Evolutionary conservation across 495 filamentous ascomycete species (phyloP).

Genomic region (Evernia prunastri): DNA sequence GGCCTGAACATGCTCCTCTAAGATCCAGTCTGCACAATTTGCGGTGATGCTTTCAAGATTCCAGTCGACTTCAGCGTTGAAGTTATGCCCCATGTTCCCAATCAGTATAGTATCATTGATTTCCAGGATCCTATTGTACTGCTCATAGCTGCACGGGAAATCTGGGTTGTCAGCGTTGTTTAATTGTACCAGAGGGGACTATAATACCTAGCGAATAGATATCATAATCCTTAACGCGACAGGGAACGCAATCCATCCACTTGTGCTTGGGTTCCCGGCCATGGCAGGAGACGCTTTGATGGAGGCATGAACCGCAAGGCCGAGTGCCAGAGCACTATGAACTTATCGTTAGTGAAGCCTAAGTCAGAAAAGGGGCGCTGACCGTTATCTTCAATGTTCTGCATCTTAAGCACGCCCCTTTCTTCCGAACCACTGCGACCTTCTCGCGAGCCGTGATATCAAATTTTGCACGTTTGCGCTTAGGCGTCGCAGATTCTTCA

Average conservation of each 20-base stretch:
- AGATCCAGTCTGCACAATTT: slow-evolving; percentile 5
- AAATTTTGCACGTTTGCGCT: not conserved
- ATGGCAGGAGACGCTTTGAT: slow-evolving; percentile 1
- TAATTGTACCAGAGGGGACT: not conserved
- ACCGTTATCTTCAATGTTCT: too few species aligned
- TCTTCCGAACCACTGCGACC: too few species aligned
- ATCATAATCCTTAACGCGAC: not conserved
- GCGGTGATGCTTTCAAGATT: slow-evolving; percentile 1
- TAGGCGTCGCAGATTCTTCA: too few species aligned
- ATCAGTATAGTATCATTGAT: too few species aligned
- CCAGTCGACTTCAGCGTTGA: too few species aligned
- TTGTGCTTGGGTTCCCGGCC: slow-evolving; percentile 9
- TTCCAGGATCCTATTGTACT: not conserved
- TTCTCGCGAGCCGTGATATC: too few species aligned
- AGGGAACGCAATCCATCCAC: slow-evolving; percentile 11
- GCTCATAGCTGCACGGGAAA: not conserved
- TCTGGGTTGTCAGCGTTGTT: not conserved
- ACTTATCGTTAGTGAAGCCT: not conserved
- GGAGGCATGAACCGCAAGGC: slow-evolving; percentile 2
- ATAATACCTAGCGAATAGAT: slow-evolving; percentile 10
- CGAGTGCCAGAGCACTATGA: slow-evolving; percentile 4
- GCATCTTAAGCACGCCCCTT: too few species aligned
- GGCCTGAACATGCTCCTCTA: not conserved
- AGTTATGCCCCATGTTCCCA: too few species aligned
- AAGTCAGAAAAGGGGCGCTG: too few species aligned